phyloP scores from a whole-genome alignment of 192 early-diverging fungal species.

The Backusella westeae region DNA sequence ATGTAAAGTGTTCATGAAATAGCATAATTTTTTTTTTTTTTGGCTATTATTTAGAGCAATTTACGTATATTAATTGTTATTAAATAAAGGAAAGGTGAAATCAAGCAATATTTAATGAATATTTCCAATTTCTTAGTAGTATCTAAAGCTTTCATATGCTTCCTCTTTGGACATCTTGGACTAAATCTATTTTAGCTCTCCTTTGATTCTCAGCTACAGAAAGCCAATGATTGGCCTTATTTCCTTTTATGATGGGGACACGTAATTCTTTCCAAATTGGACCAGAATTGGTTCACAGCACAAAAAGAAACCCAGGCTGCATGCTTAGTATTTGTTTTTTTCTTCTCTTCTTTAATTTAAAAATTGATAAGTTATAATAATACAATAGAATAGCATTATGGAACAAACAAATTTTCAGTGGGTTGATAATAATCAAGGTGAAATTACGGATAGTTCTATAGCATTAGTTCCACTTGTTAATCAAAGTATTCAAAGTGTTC shows the following conservation, averaged over 20 bases:
- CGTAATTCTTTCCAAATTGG: not conserved
- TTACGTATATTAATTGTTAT: not conserved
- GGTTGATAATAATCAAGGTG: not conserved
- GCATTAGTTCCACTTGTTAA: not conserved
- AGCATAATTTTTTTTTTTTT: not conserved
- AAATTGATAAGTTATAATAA: not conserved
- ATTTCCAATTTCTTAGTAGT: not conserved
- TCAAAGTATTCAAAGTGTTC: constrained; percentile 1
- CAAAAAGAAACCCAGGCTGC: not conserved
- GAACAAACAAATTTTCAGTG: not conserved
- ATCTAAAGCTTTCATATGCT: not conserved
- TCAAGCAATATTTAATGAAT: not conserved
- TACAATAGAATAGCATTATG: not conserved
- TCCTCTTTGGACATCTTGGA: not conserved
- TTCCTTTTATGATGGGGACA: not conserved
- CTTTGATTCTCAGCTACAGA: not conserved
- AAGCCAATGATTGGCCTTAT: not conserved
- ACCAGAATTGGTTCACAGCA: not conserved
- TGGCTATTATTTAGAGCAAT: not conserved
- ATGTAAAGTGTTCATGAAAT: not conserved
- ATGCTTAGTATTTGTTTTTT: not conserved
- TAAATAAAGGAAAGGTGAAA: not conserved
- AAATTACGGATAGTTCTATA: not conserved
- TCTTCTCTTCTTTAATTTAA: not conserved
- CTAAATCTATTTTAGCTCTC: not conserved